Conservation (phyloP, 257 asterid species). For the Solanum ahanhuiri region DNA sequence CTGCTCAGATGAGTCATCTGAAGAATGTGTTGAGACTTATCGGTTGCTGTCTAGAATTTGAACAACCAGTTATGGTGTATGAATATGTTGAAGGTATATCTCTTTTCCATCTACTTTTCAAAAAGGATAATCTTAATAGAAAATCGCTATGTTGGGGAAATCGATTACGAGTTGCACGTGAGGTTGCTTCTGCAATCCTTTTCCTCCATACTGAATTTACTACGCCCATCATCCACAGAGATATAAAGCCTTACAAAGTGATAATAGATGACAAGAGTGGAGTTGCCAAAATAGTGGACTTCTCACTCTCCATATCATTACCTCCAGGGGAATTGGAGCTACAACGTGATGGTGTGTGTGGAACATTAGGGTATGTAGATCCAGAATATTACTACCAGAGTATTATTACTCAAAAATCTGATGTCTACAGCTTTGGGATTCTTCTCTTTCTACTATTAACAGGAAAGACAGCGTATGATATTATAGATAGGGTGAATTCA, state of each 20-base stretch:
- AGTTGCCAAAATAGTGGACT: background rate
- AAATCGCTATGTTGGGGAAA: background rate
- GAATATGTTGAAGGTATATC: background rate
- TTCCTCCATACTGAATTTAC: background rate
- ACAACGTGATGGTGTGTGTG: too few species aligned
- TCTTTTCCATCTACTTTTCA: background rate
- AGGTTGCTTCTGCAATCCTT: background rate
- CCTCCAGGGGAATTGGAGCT: background rate
- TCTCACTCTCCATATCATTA: background rate
- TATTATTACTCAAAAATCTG: background rate
- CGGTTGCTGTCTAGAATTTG: background rate
- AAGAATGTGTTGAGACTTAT: background rate
- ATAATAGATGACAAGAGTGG: background rate
- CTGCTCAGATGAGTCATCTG: background rate
- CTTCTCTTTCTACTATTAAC: background rate
- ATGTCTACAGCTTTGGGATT: background rate
- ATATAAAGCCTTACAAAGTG: background rate
- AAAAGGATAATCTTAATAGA: background rate
- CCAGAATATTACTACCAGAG: background rate
- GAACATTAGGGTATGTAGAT: background rate
- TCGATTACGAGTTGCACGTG: background rate
- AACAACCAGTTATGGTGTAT: background rate
- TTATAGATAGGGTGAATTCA: background rate
- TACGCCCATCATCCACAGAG: background rate
- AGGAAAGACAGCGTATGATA: background rate